phyloP scores from a whole-genome alignment of 495 filamentous ascomycete genomes.

The Aspergillus haitiensis region DNA sequence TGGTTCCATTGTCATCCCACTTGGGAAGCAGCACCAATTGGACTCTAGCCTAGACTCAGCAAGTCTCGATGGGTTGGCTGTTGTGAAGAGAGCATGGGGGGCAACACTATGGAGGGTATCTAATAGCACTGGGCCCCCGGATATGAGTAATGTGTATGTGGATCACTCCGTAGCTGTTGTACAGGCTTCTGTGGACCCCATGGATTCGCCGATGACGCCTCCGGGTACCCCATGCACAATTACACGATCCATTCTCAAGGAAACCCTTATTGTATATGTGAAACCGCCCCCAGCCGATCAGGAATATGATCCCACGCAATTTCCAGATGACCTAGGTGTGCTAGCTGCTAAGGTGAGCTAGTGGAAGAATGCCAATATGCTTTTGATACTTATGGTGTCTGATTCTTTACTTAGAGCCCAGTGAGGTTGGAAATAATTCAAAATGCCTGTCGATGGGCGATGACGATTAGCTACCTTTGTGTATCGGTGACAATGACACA shows the following conservation, averaged over 20 bases:
- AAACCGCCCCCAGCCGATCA: not conserved
- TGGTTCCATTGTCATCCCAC: not conserved
- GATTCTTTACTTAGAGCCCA: not conserved
- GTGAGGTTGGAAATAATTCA: slow-evolving; percentile 5
- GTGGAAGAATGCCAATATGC: not conserved
- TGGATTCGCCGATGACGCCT: not conserved
- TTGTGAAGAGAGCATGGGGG: not conserved
- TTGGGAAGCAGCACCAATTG: slow-evolving; percentile 1
- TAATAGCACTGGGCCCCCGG: not conserved
- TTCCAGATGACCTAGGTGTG: not conserved
- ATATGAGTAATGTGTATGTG: not conserved
- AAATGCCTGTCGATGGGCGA: not conserved
- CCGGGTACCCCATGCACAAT: not conserved
- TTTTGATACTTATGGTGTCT: not conserved
- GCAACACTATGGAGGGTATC: not conserved
- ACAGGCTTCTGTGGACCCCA: not conserved
- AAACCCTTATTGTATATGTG: not conserved
- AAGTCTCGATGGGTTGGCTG: not conserved
- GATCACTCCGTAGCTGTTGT: not conserved
- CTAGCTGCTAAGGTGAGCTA: not conserved
- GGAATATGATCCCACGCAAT: not conserved
- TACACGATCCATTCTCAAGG: not conserved
- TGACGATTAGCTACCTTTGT: not conserved
- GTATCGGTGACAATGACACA: not conserved
- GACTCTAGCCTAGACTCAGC: not conserved